Base-by-base conservation (phyloP, 2,329 filamentous ascomycete species). In the Neonectria punicea region DNA sequence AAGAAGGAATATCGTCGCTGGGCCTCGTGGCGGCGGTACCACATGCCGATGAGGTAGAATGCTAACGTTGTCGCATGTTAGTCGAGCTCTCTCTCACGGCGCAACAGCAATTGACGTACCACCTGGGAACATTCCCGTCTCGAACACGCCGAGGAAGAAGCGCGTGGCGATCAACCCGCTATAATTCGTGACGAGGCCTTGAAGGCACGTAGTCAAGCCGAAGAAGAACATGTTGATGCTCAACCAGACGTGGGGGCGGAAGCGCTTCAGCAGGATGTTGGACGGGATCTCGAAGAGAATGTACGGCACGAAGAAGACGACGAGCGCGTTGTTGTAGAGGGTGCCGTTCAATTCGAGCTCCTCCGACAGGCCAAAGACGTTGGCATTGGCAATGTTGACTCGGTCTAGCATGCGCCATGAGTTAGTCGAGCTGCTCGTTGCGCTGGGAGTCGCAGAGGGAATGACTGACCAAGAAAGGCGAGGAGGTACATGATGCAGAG, bases 1-100 rank as follows among this genome's bases (percentile, higher is more conserved):
- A 98, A 98, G 83, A 98, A 94, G 16, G 90, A 92, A 81, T 94
- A 98, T 32, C 96, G 90, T 74, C 93, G 93, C 80, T 98, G 95
- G 2, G 94, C 93, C 80, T 98, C 96, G 49, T 85, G 84, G 65
- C 95, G 89, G 65, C 90, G 90, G 74, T 98, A 99, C 94, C 92
- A 97, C 90, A 95, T 95, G 63, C 92, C 89, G 66, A 94, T 89
- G 8, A 94, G 81, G 74, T 94, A 92, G 75, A 92, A 86, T 54
- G 80, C 83, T 81, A 53, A 83, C 20, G 16, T 18, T 0, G 20
- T 14, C 18, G 28, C 1, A 1, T 47, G 66, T 74, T 53, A 74
- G 70, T 90, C 92, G 36, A 49, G n/a, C 18, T n/a, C 2, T 18
- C 22, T 25, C 11, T 8, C 2, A 11, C 22, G 2, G 13, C 4